Evolutionary conservation across 495 filamentous ascomycete species (phyloP).

Genomic region (Aspergillus panamensis): DNA sequence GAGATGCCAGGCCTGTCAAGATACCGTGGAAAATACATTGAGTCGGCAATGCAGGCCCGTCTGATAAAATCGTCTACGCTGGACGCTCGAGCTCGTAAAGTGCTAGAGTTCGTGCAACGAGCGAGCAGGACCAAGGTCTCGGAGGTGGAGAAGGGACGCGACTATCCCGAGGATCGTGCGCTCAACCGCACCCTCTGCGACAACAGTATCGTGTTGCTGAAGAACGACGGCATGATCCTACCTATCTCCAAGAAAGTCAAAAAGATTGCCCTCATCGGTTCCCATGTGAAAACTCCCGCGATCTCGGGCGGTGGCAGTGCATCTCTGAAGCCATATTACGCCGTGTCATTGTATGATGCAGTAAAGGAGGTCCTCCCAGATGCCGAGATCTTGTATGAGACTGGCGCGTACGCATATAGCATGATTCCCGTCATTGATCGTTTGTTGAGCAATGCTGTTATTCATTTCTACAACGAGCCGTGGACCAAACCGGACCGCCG

Average conservation of each 20-base stretch:
- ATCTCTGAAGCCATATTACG: slow-evolving; percentile 71
- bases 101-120: slow-evolving; percentile 51
- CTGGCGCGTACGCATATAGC: slow-evolving; percentile 55
- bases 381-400: slow-evolving; percentile 51
- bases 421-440: slow-evolving; percentile 52
- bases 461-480: slow-evolving; percentile 52
- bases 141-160: slow-evolving; percentile 46
- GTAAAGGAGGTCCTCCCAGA: slow-evolving; percentile 52
- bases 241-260: slow-evolving; percentile 55
- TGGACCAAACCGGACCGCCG: slow-evolving; percentile 35
- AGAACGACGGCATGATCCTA: slow-evolving; percentile 60
- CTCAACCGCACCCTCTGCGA: slow-evolving; percentile 58
- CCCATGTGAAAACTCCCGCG: slow-evolving; percentile 66
- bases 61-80: slow-evolving; percentile 50
- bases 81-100: slow-evolving; percentile 53
- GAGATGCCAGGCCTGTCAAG: slow-evolving; percentile 66
- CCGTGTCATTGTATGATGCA: slow-evolving; percentile 59
- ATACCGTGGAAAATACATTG: slow-evolving; percentile 44
- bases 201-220: slow-evolving; percentile 69
- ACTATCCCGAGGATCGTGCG: slow-evolving; percentile 56
- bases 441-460: slow-evolving; percentile 46
- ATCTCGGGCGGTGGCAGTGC: slow-evolving; percentile 76
- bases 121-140: slow-evolving; percentile 52
- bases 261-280: slow-evolving; percentile 70
- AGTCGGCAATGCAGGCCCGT: slow-evolving; percentile 53